Base-by-base conservation (phyloP, 495 filamentous ascomycete species). In the Rostrohypoxylon terebratum region DNA sequence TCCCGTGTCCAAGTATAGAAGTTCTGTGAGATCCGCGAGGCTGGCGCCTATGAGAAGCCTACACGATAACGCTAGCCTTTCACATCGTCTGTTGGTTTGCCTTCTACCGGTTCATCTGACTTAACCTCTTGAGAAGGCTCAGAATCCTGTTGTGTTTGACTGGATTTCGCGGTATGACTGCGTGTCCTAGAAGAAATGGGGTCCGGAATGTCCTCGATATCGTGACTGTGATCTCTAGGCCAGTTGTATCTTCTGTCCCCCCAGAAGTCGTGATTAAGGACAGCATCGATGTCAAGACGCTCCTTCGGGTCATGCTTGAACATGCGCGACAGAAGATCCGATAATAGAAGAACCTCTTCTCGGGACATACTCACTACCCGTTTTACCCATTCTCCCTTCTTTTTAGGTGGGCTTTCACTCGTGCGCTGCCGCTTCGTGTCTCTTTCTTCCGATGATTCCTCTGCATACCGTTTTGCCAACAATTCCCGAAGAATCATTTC, bases 271-370 rank as follows among this genome's bases (percentile, higher is more conserved):
- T 72, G 59, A 5, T 63, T 50, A 13, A 67, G 42, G 10, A 72
- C 59, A 23, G 50, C 20, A 1, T 67, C 44, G 6, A 67, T 72
- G 18, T 63, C 59, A 21, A 67, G 67, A 2, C 77, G 62, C 8
- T 75, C 65, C 8, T 77, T 66, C 13, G 74, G 76, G 1, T 55
- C 54, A 48, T 77, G 72, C 36, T 47, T 55, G 10, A 71, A 78
- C 55, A 77, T 75, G 0, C 34, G 18, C 33, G 31, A 47, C 13
- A 79, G 11, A 3, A 80, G 66, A 38, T 76, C 71, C 2, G 61
- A 70, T 0, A 79, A 31, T 4, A 73, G 23, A 2, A 71, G n/a
- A 2, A 74, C 61, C 11, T 78, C 78, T 3, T 59, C 68, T 33
- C 34, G 57, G 0, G 62, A 13, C 64, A 74, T 59, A 7, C 13